Conservation (phyloP, 495 filamentous ascomycete genomes). For the Penicillium paxilli region DNA sequence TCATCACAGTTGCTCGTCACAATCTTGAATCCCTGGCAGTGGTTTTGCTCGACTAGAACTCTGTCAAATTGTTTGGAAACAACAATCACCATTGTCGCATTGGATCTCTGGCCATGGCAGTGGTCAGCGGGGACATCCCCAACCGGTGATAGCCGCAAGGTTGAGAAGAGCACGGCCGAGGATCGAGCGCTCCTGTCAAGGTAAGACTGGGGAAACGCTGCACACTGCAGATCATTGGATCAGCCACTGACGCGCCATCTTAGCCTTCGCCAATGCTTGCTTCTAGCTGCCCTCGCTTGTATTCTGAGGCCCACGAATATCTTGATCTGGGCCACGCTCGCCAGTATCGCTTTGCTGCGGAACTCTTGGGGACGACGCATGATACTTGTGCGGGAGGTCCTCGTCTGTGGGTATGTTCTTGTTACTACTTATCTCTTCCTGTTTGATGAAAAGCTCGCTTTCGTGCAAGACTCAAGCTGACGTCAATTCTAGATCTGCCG, state of each 20-base stretch:
- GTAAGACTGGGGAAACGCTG: slow-evolving; percentile 5
- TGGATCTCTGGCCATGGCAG: slow-evolving; percentile 87
- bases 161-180: slow-evolving; percentile 5
- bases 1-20: slow-evolving; percentile 58
- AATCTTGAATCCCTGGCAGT: slow-evolving; percentile 89
- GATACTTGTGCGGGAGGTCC: slow-evolving; percentile 59
- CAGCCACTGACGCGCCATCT: slow-evolving; percentile 16
- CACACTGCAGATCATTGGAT: neutral
- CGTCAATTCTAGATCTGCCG: slow-evolving; percentile 40
- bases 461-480: slow-evolving; percentile 9
- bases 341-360: slow-evolving; percentile 45
- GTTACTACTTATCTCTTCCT: neutral
- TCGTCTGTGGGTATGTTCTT: slow-evolving; percentile 64
- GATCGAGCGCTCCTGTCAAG: slow-evolving; percentile 4
- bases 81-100: slow-evolving; percentile 75
- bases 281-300: slow-evolving; percentile 79
- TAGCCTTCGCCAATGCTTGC: slow-evolving; percentile 64
- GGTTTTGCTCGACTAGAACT: slow-evolving; percentile 90
- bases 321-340: slow-evolving; percentile 74
- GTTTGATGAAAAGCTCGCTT: too few species aligned
- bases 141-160: slow-evolving; percentile 4
- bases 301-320: slow-evolving; percentile 88
- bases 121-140: slow-evolving; percentile 38
- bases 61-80: slow-evolving; percentile 94
- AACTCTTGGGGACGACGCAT: slow-evolving; percentile 41